These are phyloP conservation scores for Cercophora newfieldiana DNA, from an alignment of 495 filamentous ascomycete genomes.

Conservation along the genomic window DNA sequence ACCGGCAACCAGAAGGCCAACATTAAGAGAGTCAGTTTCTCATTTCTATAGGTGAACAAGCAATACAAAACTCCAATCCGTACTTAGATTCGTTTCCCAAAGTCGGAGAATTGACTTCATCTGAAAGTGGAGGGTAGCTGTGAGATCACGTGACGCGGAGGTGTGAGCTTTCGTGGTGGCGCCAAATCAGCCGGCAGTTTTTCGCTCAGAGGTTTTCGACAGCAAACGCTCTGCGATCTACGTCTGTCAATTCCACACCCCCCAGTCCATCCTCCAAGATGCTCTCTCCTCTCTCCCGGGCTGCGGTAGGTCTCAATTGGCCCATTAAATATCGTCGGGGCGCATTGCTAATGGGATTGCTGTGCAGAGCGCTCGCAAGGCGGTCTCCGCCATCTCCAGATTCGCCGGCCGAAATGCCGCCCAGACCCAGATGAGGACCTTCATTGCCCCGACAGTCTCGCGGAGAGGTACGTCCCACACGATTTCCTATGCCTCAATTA, in stretches of 20 bases:
- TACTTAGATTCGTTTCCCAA: background rate
- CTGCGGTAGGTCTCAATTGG: constrained; percentile 56
- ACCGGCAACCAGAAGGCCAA: constrained; percentile 26
- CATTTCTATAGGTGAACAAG: too few species aligned
- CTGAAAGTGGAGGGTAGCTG: background rate
- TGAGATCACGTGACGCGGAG: background rate
- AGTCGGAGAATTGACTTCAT: background rate
- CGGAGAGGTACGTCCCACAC: constrained; percentile 64
- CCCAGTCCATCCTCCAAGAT: constrained; percentile 49
- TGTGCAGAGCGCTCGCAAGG: constrained; percentile 66
- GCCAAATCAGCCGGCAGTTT: constrained; percentile 10
- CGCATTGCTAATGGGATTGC: background rate
- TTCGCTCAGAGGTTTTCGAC: constrained; percentile 21
- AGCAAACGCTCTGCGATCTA: constrained; percentile 25
- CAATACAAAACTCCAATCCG: too few species aligned
- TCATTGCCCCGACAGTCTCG: constrained; percentile 72
- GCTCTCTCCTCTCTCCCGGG: constrained; percentile 58
- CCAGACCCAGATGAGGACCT: constrained; percentile 58
- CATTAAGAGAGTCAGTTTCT: too few species aligned
- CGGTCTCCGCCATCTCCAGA: constrained; percentile 64
- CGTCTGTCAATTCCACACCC: constrained; percentile 33
- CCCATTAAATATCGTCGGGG: background rate
- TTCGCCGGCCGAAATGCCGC: constrained; percentile 68
- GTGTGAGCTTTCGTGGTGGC: background rate
- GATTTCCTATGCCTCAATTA: constrained; percentile 28